Evolutionary conservation across 2,329 filamentous ascomycete genomes (phyloP).

Genomic region (Coccinonectria pachysandricola): DNA sequence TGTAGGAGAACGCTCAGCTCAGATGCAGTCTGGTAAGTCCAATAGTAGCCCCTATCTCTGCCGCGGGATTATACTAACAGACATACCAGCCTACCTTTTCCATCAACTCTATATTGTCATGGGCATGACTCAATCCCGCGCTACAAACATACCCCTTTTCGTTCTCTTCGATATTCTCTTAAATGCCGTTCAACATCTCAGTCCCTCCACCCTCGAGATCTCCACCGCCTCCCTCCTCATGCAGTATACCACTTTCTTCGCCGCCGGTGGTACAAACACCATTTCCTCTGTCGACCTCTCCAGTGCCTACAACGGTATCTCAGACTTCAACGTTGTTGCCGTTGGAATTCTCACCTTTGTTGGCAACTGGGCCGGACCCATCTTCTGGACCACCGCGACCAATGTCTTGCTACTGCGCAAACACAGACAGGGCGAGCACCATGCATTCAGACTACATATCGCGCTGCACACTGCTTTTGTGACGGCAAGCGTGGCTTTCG

Average conservation of each 20-base stretch:
- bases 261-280: conserved; percentile 81
- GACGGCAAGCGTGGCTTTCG: conserved; percentile 52
- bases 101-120: conserved; percentile 69
- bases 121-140: conserved; percentile 75
- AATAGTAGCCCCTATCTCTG: too few relatives aligned
- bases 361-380: conserved; percentile 81
- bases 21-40: conserved; percentile 20
- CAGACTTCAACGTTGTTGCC: conserved; percentile 65
- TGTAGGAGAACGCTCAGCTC: conserved; percentile 15
- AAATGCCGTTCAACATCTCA: conserved; percentile 35
- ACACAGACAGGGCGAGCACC: conserved; percentile 13
- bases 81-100: conserved; percentile 31
- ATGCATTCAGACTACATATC: conserved; percentile 42
- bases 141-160: conserved; percentile 77
- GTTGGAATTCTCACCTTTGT: conserved; percentile 80
- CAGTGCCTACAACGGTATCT: conserved; percentile 88
- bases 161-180: conserved; percentile 58
- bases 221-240: conserved; percentile 64
- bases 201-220: conserved; percentile 46
- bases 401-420: conserved; percentile 45
- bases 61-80: too few relatives aligned
- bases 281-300: conserved; percentile 94
- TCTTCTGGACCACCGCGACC: conserved; percentile 73
- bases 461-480: conserved; percentile 61
- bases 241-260: conserved; percentile 78